Conservation (phyloP, 1,284 basidiomycete species). For the Cutaneotrichosporon cyanovorans region DNA sequence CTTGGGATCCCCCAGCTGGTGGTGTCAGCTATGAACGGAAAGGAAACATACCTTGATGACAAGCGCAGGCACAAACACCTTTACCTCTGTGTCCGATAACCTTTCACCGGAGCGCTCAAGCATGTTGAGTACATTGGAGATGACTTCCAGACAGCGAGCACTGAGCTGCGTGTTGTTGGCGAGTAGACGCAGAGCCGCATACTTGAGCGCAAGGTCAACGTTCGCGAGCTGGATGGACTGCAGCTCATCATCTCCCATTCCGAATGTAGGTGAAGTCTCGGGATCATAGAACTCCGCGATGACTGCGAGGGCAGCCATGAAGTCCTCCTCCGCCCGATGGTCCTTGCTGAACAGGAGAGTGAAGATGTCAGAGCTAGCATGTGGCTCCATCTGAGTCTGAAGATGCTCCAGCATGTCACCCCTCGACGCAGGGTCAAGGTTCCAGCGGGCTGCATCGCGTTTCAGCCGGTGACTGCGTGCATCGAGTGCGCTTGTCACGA, state of each 20-base stretch:
- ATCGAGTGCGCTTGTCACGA: constrained; percentile 64
- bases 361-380: constrained; percentile 69
- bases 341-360: constrained; percentile 86
- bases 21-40: no score
- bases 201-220: constrained; percentile 88
- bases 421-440: constrained; percentile 62
- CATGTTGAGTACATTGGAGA: constrained; percentile 70
- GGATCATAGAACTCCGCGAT: constrained; percentile 68
- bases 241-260: constrained; percentile 52
- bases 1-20: constrained; percentile 50
- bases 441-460: constrained; percentile 73
- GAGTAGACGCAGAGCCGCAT: constrained; percentile 80
- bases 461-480: constrained; percentile 64
- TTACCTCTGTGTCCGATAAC: constrained; percentile 78
- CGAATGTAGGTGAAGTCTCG: constrained; percentile 57
- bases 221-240: constrained; percentile 75
- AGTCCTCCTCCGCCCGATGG: constrained; percentile 91
- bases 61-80: constrained; percentile 82
- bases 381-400: constrained; percentile 83
- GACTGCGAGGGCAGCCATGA: constrained; percentile 65
- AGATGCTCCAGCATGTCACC: constrained; percentile 78
- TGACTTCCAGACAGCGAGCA: constrained; percentile 80
- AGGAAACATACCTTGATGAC: constrained; percentile 56
- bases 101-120: constrained; percentile 66
- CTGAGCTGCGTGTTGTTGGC: constrained; percentile 90